Evolutionary conservation across 306 rosid species (phyloP), one percentile per base, ranked within the genome.

Genomic region (Quercus ilex): DNA sequence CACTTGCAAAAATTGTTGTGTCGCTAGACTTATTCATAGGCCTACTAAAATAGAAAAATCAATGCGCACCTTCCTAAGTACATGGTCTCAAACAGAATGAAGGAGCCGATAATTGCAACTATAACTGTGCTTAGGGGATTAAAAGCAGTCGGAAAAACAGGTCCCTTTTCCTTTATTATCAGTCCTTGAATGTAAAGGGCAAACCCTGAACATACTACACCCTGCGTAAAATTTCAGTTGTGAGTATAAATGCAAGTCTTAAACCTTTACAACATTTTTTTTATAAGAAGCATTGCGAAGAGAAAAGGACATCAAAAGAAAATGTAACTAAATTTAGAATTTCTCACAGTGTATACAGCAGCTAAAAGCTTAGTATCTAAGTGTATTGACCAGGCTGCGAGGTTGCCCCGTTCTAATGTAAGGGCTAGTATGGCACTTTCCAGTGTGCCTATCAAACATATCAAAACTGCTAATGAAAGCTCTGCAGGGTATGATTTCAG

Each of bases 81-180:
- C 55, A 84, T 49, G 28, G 30, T 78, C 81, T 90, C 93, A 1
- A 69, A 38, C 18, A 90, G 75, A 41, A 80, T 20, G 75, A 88
- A 76, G 30, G 89, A 78, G 73, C 84, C 78, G 64, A 86, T 14
- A 7, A 88, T 56, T 58, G 93, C 87, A 3, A 86, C 91, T 19
- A 90, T 74, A 72, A 90, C 58, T 90, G 83, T 80, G 81, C 69
- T 12, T 11, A 90, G 74, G 38, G 93, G 93, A 63, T 13, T 62
- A 25, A 86, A 86, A 11, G 91, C 84, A 57, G 81, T 88, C 60
- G 83, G 79, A 71, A 86, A 88, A 82, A 90, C 85, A 28, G 91
- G 91, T 30, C 93, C 93, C 23, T 76, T 88, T 38, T 73, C 82
- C 80, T 88, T 84, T 82, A 88, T 72, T 70, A 88, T 56, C 1